Percentiles rank a stretch among this genome's conserved stretches.
phyloP scores from a whole-genome alignment of 2,329 filamentous ascomycete species.

The Capronia americana region DNA sequence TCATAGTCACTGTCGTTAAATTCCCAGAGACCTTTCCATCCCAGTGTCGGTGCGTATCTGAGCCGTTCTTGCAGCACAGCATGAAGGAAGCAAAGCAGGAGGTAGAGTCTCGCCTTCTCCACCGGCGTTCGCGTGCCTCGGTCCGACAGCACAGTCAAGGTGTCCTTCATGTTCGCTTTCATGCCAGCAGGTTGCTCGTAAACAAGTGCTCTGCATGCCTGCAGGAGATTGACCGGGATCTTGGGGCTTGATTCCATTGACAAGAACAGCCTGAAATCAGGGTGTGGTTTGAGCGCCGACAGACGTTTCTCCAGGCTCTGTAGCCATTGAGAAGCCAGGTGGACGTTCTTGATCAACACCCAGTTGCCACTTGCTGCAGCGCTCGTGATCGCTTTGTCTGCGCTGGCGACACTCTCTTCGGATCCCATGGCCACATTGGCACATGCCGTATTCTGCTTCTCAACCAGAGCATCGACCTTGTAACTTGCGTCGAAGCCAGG shows the following conservation, averaged over 20 bases:
- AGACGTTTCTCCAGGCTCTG: conserved; percentile 97
- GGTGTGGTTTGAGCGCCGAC: conserved; percentile 90
- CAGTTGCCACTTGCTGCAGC: conserved; percentile 91
- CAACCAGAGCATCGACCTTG: conserved; percentile 95
- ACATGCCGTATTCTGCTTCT: conserved; percentile 79
- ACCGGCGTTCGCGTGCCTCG: conserved; percentile 82
- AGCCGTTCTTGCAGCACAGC: conserved; percentile 94
- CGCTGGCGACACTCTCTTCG: conserved; percentile 87
- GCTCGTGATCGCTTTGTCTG: conserved; percentile 93
- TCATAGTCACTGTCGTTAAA: conserved; percentile 99
- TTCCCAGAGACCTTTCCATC: conserved; percentile 99
- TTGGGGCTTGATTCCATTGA: conserved; percentile 98
- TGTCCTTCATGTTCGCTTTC: conserved; percentile 98
- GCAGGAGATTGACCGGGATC: conserved; percentile 94
- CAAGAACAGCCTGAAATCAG: conserved; percentile 91
- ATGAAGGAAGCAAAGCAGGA: conserved; percentile 91
- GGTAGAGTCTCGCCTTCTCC: conserved; percentile 86
- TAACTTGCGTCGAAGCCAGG: conserved; percentile 98
- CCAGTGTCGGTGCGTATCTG: conserved; percentile 88
- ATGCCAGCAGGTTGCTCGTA: conserved; percentile 98
- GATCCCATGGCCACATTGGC: conserved; percentile 99
- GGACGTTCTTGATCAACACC: conserved; percentile 99
- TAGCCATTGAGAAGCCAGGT: conserved; percentile 92
- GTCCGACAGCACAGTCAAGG: conserved; percentile 79
- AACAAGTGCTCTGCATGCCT: conserved; percentile 92